A percentile compares a stretch with the other conserved stretches of the same genome.
Evolutionary conservation across 257 asterid genomes (phyloP).

Genomic region (Cynanchum wilfordii): DNA sequence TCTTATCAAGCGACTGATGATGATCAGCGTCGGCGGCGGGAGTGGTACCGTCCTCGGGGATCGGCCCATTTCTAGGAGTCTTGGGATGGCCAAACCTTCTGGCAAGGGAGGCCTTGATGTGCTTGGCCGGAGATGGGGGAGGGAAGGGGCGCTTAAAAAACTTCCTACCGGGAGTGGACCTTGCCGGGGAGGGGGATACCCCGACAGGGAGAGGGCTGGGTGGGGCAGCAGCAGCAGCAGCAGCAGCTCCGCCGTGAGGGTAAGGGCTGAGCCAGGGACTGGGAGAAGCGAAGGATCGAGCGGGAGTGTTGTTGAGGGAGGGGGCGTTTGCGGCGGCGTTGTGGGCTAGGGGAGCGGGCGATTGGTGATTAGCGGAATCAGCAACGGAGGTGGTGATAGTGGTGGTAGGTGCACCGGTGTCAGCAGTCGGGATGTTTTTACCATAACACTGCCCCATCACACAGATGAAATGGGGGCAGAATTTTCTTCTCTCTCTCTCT

Average conservation of each 20-base stretch:
- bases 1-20: constrained; percentile 56
- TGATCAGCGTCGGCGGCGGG: constrained; percentile 21
- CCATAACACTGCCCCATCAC: constrained; percentile 85
- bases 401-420: constrained; percentile 32
- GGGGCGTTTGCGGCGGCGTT: constrained; percentile 29
- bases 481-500: too few relatives aligned
- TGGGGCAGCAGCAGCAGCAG: constrained; percentile 22
- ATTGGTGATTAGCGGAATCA: constrained; percentile 29
- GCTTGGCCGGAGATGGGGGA: constrained; percentile 97
- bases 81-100: constrained; percentile 67
- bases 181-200: constrained; percentile 75
- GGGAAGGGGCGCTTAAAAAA: constrained; percentile 84
- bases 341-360: constrained; percentile 28
- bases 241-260: constrained; percentile 43
- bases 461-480: constrained; percentile 26
- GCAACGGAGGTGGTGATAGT: constrained; percentile 20
- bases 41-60: constrained; percentile 63
- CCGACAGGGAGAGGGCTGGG: constrained; percentile 42
- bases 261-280: constrained; percentile 90
- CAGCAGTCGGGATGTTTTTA: constrained; percentile 67
- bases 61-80: constrained; percentile 65
- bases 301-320: constrained; percentile 58
- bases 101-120: constrained; percentile 75
- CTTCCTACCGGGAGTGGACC: constrained; percentile 78
- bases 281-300: constrained; percentile 59